These are phyloP conservation scores for Pterocarpus santalinus DNA, from an alignment of 306 rosid species.

Conservation along the genomic window DNA sequence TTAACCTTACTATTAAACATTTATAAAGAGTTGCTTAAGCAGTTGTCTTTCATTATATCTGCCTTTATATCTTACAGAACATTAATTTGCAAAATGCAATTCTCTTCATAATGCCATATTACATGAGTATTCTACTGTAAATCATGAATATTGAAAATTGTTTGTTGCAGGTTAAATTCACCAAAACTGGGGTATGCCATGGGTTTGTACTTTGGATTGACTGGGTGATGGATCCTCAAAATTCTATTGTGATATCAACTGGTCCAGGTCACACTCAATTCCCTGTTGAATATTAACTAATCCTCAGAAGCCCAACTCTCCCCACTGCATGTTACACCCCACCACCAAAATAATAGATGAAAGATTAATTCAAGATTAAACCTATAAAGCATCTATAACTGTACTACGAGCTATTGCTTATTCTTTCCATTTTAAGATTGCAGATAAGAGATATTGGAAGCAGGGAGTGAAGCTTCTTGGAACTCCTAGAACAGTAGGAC, in stretches of 20 bases:
- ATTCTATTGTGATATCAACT: conserved; percentile 67
- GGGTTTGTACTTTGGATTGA: conserved; percentile 91
- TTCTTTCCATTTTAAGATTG: conserved; percentile 39
- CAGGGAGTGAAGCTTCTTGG: conserved; percentile 92
- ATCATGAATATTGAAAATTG: conserved; percentile 35
- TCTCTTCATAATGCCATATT: conserved; percentile 7
- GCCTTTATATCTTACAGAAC: neutral
- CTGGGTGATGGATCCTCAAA: conserved; percentile 86
- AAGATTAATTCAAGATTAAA: conserved; percentile 15
- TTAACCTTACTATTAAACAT: conserved; percentile 22
- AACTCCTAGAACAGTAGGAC: conserved; percentile 67
- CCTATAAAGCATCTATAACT: conserved; percentile 12
- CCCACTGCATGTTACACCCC: conserved; percentile 14
- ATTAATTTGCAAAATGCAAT: conserved; percentile 25
- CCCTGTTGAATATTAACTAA: conserved; percentile 14
- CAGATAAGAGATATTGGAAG: conserved; percentile 94
- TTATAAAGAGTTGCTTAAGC: neutral
- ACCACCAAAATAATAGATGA: conserved; percentile 25
- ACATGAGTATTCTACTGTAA: neutral
- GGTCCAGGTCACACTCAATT: conserved; percentile 78
- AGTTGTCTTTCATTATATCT: conserved; percentile 27
- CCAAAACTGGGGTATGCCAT: conserved; percentile 76
- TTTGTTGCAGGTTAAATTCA: conserved; percentile 68
- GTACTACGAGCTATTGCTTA: conserved; percentile 26
- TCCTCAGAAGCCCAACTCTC: neutral